phyloP scores from a whole-genome alignment of 1,139 yeast genomes.

The Yamadazyma mexicana region DNA sequence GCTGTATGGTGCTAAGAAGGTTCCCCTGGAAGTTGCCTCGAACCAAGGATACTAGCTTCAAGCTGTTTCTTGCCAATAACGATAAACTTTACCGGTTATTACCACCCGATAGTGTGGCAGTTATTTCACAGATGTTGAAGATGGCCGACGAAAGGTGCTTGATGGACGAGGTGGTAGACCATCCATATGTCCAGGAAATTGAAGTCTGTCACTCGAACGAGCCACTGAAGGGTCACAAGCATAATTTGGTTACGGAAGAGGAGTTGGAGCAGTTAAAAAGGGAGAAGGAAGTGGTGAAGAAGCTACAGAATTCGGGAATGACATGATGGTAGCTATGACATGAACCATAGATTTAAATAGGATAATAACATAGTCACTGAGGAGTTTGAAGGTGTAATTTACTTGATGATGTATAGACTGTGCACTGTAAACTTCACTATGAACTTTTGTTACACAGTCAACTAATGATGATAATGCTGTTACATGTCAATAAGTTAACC shows the following conservation, averaged over 20 bases:
- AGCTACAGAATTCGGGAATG: conserved; percentile 17
- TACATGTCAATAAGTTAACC: too few relatives aligned
- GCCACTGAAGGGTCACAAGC: conserved; percentile 42
- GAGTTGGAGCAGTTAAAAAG: conserved; percentile 44
- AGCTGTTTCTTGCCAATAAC: conserved; percentile 32
- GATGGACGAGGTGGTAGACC: conserved; percentile 31
- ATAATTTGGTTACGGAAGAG: conserved; percentile 59
- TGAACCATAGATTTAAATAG: background rate
- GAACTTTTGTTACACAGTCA: too few relatives aligned
- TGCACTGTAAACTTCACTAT: too few relatives aligned
- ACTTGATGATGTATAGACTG: too few relatives aligned
- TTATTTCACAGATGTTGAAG: conserved; percentile 35
- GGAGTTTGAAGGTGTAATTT: too few relatives aligned
- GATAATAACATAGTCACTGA: too few relatives aligned
- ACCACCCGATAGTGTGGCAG: conserved; percentile 35
- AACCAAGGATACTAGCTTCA: conserved; percentile 52
- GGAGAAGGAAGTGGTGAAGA: conserved; percentile 37
- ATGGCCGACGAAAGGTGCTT: conserved; percentile 27
- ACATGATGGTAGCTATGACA: conserved; percentile 16
- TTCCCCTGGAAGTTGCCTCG: conserved; percentile 83
- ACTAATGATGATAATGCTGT: too few relatives aligned
- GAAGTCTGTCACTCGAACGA: conserved; percentile 23
- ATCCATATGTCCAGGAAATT: conserved; percentile 30
- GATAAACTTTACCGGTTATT: conserved; percentile 34
- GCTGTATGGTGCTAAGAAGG: conserved; percentile 69